phyloP scores from a whole-genome alignment of 2,329 filamentous ascomycete species.

The Fusarium algeriense region DNA sequence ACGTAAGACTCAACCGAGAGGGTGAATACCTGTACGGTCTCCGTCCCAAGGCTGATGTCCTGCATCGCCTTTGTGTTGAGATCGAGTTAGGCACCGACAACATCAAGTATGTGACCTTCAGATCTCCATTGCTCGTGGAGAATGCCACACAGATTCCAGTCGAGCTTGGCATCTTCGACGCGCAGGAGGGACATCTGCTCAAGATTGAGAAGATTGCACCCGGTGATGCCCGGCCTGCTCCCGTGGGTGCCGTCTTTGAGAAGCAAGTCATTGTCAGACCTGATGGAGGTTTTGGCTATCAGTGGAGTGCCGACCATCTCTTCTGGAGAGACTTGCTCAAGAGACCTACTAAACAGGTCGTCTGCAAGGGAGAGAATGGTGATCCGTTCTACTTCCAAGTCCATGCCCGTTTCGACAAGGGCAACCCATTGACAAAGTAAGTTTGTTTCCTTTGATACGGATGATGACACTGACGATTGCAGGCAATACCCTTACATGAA shows the following conservation, averaged over 20 bases:
- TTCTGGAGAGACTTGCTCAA: constrained; percentile 95
- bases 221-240: constrained; percentile 88
- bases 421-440: constrained; percentile 82
- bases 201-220: constrained; percentile 99
- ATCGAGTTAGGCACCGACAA: constrained; percentile 93
- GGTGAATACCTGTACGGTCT: constrained; percentile 92
- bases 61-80: constrained; percentile 92
- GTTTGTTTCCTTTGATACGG: constrained; percentile 25
- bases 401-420: constrained; percentile 85
- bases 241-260: constrained; percentile 90
- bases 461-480: constrained; percentile 25
- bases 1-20: constrained; percentile 92
- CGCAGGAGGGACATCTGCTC: constrained; percentile 86
- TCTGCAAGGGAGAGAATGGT: constrained; percentile 87
- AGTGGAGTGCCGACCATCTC: constrained; percentile 89
- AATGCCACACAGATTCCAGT: constrained; percentile 98
- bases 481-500: constrained; percentile 95
- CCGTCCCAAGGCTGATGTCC: constrained; percentile 84
- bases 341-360: constrained; percentile 85
- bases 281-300: constrained; percentile 95
- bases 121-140: constrained; percentile 91
- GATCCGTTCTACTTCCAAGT: constrained; percentile 98
- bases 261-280: constrained; percentile 90
- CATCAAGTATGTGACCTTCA: constrained; percentile 96
- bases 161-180: constrained; percentile 91